Base-by-base conservation (phyloP, 495 filamentous ascomycete genomes). In the Hyaloscypha hepaticicola region DNA sequence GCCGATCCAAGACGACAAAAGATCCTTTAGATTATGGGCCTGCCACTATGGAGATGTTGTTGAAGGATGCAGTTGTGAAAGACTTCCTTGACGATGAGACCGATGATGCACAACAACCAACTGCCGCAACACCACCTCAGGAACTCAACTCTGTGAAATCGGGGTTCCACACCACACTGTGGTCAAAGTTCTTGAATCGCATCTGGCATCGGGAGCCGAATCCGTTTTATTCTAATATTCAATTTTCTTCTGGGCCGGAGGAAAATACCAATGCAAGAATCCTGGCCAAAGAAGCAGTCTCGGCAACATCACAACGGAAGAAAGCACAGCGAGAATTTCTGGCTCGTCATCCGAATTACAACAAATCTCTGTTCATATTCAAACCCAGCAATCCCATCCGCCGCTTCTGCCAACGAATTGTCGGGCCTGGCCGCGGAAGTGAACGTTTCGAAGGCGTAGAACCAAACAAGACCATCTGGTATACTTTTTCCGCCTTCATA, bases 1-100 rank as follows among this genome's bases (percentile, higher is more conserved):
- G 93, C 0, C 84, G 86, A 61, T 81, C 82, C 16, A 78, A 77
- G 50, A 82, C 83, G 48, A 85, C 83, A 41, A 88, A 87, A 72
- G 93, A 97, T 71, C 92, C 94, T 1, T 76, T 96, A 12, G 93
- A 96, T 69, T 92, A 93, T 76, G 91, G 92, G 14, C 87, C 89
- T 3, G 92, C 91, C 2, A 90, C 92, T 45, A 87, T 94, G 73
- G 96, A 97, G 70, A 94, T 97, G 93, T 82, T 99, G 28, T 77
- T 97, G 60, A 97, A 97, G 69, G 95, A 97, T 76, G 93, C 91
- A 11, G 90, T 98, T 28, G 92, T 98, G 28, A 86, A 85, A 65
- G 95, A 97, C 67, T 99, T 98, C 68, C 87, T 99, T 16, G 91
- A 97, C 70, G 92, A 97, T 66, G 80, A 81, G 70, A 64, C 57